phyloP scores from a whole-genome alignment of 2,329 filamentous ascomycete species.

The Trichothecium roseum region DNA sequence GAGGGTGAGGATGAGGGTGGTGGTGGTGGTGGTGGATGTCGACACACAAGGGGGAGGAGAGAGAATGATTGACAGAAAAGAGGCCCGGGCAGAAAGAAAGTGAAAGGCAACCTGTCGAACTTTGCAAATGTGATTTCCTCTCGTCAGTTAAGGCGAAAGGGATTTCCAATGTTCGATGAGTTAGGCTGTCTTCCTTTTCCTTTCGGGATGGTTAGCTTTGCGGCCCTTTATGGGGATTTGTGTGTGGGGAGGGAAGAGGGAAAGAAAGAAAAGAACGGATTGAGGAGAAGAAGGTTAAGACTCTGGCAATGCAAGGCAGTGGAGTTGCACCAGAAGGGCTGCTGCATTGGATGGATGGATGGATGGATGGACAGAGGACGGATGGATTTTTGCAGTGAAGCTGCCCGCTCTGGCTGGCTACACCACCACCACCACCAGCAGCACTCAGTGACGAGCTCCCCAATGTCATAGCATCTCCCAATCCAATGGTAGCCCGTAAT shows the following conservation, averaged over 20 bases:
- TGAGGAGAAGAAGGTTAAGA: not conserved
- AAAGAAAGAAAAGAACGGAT: conserved; percentile 17
- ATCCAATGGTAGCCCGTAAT: too few relatives aligned
- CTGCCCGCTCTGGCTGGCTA: too few relatives aligned
- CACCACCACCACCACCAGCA: too few relatives aligned
- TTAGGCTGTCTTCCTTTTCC: too few relatives aligned
- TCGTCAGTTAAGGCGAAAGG: conserved; percentile 7
- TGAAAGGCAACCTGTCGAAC: conserved; percentile 8
- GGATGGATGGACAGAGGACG: too few relatives aligned
- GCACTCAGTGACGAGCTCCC: too few relatives aligned
- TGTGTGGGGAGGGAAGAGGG: conserved; percentile 41
- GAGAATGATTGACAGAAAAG: conserved; percentile 32
- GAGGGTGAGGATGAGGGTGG: conserved; percentile 15
- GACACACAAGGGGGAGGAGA: conserved; percentile 22
- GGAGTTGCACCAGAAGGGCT: too few relatives aligned
- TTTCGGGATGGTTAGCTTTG: conserved; percentile 30
- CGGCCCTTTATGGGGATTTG: conserved; percentile 41
- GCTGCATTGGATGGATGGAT: too few relatives aligned
- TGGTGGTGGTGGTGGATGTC: conserved; percentile 20
- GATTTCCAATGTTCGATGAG: conserved; percentile 2
- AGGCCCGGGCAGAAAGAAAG: conserved; percentile 45
- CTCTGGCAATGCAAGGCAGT: too few relatives aligned
- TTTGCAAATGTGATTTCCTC: conserved; percentile 14
- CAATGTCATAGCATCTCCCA: too few relatives aligned
- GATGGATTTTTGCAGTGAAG: too few relatives aligned